Conservation (phyloP, 345 rosid species). For the Sonneratia alba region DNA sequence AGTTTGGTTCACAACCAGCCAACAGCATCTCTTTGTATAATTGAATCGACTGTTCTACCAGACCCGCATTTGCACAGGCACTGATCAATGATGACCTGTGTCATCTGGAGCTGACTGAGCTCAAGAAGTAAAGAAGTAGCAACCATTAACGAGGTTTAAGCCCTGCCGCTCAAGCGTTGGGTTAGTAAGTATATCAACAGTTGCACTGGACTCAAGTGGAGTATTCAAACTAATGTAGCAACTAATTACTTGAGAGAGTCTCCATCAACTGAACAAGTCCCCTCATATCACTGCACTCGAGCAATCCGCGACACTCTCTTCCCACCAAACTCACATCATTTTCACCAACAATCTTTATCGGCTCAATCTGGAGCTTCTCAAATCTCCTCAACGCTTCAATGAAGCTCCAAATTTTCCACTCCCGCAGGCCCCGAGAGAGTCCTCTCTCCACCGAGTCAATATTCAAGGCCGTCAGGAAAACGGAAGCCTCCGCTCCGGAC, state of each 20-base stretch:
- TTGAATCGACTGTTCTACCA: conserved; percentile 67
- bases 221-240: background rate
- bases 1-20: conserved; percentile 74
- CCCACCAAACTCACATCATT: conserved; percentile 33
- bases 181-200: background rate
- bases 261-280: conserved; percentile 52
- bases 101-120: background rate
- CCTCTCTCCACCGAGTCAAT: conserved; percentile 40
- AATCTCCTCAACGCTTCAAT: conserved; percentile 43
- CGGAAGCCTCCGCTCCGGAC: conserved; percentile 42
- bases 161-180: background rate
- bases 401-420: conserved; percentile 44
- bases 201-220: background rate
- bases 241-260: conserved; percentile 50
- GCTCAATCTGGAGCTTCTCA: conserved; percentile 47
- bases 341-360: conserved; percentile 39
- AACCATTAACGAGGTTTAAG: background rate
- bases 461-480: conserved; percentile 37
- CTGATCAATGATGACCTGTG: conserved; percentile 77
- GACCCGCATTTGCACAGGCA: conserved; percentile 84
- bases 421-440: conserved; percentile 31
- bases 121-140: background rate
- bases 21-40: conserved; percentile 77
- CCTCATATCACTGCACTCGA: conserved; percentile 39
- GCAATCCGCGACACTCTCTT: conserved; percentile 44